Conservation (phyloP, 768 basidiomycete genomes). For the Clitopilus passeckerianus region DNA sequence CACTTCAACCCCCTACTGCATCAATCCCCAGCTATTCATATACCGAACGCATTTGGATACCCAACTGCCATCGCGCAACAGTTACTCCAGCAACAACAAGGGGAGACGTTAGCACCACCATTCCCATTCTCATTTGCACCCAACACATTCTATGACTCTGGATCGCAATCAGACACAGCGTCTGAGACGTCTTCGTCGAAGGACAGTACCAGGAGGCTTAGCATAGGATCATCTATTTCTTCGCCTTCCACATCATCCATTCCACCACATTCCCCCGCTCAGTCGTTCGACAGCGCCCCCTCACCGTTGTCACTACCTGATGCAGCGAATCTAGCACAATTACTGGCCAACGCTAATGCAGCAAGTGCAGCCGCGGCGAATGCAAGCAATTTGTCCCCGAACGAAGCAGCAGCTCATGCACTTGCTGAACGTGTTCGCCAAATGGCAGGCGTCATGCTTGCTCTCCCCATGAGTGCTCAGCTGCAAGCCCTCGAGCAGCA, state of each 20-base stretch:
- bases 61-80: background rate
- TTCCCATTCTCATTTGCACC: slow-evolving; percentile 40
- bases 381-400: slow-evolving; percentile 10
- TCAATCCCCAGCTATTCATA: background rate
- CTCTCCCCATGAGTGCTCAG: slow-evolving; percentile 36
- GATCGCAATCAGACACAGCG: slow-evolving; percentile 22
- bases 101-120: slow-evolving; percentile 17
- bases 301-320: slow-evolving; percentile 18
- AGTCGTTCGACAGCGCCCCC: slow-evolving; percentile 15
- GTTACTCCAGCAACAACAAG: slow-evolving; percentile 11
- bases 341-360: slow-evolving; percentile 11
- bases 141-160: slow-evolving; percentile 1
- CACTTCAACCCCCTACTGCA: slow-evolving; percentile 34
- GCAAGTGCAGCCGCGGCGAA: slow-evolving; percentile 10
- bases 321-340: slow-evolving; percentile 10
- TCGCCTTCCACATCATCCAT: slow-evolving; percentile 52
- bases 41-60: slow-evolving; percentile 10
- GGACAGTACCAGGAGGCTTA: slow-evolving; percentile 34
- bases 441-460: slow-evolving; percentile 53
- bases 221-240: slow-evolving; percentile 45
- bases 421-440: slow-evolving; percentile 46
- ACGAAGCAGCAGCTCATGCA: slow-evolving; percentile 29
- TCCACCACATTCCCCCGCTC: slow-evolving; percentile 42
- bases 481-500: slow-evolving; percentile 21
- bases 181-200: slow-evolving; percentile 19